Evolutionary conservation across 805 yeast genomes (phyloP), one percentile per base, ranked within the genome.

Genomic region (Sugiyamaella marilandica): DNA sequence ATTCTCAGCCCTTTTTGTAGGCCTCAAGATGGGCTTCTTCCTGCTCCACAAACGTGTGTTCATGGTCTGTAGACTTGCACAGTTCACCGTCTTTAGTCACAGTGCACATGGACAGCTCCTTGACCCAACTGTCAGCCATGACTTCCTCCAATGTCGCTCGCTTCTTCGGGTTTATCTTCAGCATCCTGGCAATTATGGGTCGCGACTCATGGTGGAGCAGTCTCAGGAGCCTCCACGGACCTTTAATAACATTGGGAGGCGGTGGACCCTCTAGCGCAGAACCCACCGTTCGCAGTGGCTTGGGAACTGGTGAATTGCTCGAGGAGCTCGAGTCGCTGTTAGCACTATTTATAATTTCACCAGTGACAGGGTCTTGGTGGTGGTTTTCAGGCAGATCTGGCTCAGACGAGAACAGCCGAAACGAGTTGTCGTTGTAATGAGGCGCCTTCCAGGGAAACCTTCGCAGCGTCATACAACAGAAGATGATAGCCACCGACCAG

Each of bases 401-500:
- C 32, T 59, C 60, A 8, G 62, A 58, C 16, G 58, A 39, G 64
- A 85, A 92, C 55, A 87, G 76, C 53, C 81, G 77, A 72, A 78
- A 92, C 3, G 94, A 83, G 50, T 82, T 82, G 66, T 91, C 97
- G 5, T 81, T 72, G 24, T 73, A 70, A 59, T 84, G 83, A n/a
- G 97, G 97, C 1, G 91, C 79, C 66, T 89, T 89, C 99, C 99
- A 92, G 0, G 99, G 98, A 70, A 92, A 92, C 55, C 96, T 72
- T 59, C 85, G 80, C 59, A 91, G 72, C 1, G 85, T 75, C 91
- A 90, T 87, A 70, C 98, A 91, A 67, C 96, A 89, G 65, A 79
- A 92, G 50, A 94, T 88, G 29, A 92, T 87, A 0, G 96, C 98
- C 50, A 88, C 74, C 1, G 96, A 87, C 99, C 99, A 92, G 19